Evolutionary conservation across 2,329 filamentous ascomycete genomes (phyloP).

Genomic region (Aureobasidium sp.): DNA sequence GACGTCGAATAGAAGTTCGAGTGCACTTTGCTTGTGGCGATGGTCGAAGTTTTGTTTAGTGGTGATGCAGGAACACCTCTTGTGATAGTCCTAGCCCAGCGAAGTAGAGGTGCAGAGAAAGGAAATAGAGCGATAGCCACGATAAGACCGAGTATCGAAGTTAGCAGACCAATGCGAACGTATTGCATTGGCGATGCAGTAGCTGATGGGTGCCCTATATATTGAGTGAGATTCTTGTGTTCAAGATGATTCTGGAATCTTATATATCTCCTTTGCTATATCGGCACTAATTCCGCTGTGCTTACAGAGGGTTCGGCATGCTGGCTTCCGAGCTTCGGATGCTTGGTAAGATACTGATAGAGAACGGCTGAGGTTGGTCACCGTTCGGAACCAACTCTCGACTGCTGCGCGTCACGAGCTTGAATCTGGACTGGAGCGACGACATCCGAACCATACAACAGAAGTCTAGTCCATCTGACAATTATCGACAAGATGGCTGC

Average conservation of each 20-base stretch:
- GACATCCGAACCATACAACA: not conserved
- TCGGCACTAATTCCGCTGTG: constrained; percentile 3
- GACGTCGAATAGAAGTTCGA: not conserved
- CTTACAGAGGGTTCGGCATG: not conserved
- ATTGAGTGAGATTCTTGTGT: not conserved
- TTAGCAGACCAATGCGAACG: not conserved
- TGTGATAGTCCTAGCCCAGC: not conserved
- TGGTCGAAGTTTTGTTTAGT: not conserved
- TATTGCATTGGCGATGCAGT: not conserved
- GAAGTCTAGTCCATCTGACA: not conserved
- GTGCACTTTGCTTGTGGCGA: not conserved
- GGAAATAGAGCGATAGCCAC: constrained; percentile 4
- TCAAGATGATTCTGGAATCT: not conserved
- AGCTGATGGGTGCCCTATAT: not conserved
- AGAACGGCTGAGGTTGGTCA: not conserved
- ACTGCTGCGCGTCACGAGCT: not conserved
- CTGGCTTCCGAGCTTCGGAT: not conserved
- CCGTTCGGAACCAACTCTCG: not conserved
- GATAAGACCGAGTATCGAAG: constrained; percentile 4
- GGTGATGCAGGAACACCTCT: not conserved
- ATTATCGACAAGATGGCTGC: constrained; percentile 27
- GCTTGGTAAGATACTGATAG: not conserved
- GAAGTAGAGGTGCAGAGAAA: not conserved
- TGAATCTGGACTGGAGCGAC: not conserved
- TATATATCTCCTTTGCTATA: not conserved